These are phyloP conservation scores for Claviceps citrina DNA, from an alignment of 2,329 filamentous ascomycete genomes.

Conservation along the genomic window DNA sequence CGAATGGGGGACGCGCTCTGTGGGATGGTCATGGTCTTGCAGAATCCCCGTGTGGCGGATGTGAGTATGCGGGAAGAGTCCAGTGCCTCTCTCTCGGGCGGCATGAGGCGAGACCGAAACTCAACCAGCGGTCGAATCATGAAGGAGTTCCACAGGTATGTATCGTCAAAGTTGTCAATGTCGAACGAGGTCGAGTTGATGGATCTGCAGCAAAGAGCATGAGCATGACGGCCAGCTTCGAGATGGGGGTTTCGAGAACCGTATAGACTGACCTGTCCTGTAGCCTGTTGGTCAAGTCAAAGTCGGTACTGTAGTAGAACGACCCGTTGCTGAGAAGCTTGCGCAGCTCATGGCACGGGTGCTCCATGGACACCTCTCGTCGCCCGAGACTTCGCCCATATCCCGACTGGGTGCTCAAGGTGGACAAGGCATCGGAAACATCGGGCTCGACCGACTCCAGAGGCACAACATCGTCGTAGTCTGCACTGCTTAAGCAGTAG, in stretches of 20 bases:
- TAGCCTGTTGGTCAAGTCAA: constrained; percentile 83
- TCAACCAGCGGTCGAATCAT: constrained; percentile 89
- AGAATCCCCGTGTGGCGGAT: constrained; percentile 87
- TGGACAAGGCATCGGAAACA: constrained; percentile 28
- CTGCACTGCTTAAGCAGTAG: constrained; percentile 73
- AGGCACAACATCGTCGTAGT: constrained; percentile 64
- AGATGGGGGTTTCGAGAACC: too few relatives aligned
- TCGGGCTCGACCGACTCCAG: constrained; percentile 38
- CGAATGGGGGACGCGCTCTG: constrained; percentile 58
- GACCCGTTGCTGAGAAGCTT: constrained; percentile 86
- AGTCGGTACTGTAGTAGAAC: constrained; percentile 98
- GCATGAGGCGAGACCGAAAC: constrained; percentile 69
- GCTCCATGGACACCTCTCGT: constrained; percentile 58
- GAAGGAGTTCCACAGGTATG: constrained; percentile 94
- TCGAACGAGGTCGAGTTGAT: constrained; percentile 68
- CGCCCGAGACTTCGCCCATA: constrained; percentile 37
- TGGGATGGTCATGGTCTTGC: constrained; percentile 71
- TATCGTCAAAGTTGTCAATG: constrained; percentile 81
- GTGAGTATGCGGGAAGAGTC: constrained; percentile 80
- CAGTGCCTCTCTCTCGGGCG: constrained; percentile 60
- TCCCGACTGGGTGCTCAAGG: constrained; percentile 28
- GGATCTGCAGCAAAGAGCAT: constrained; percentile 34
- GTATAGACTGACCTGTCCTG: constrained; percentile 54
- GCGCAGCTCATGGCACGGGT: constrained; percentile 79
- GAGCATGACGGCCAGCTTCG: not conserved